Conservation (phyloP, 306 rosid genomes). For the Trifolium dubium region DNA sequence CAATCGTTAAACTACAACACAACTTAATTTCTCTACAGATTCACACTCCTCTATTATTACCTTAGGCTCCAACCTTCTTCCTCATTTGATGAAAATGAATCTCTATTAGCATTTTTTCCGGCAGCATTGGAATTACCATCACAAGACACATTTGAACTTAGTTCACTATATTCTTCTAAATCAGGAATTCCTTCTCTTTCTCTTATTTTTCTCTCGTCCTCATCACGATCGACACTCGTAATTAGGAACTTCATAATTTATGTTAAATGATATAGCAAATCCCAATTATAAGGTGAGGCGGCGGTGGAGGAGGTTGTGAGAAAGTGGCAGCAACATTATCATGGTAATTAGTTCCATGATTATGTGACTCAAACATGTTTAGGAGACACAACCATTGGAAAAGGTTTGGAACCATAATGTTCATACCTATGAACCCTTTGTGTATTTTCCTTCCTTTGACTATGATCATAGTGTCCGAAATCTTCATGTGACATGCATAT, state of each 20-base stretch:
- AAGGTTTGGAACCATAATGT: conserved; percentile 14
- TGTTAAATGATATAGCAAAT: conserved; percentile 32
- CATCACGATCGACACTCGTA: conserved; percentile 20
- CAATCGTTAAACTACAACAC: too few relatives aligned
- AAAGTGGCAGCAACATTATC: neutral
- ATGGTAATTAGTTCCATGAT: conserved; percentile 15
- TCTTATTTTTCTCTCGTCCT: conserved; percentile 34
- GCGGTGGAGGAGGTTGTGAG: conserved; percentile 4
- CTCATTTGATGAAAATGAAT: conserved; percentile 2
- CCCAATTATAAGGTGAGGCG: conserved; percentile 38
- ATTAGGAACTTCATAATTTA: conserved; percentile 11
- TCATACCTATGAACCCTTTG: neutral
- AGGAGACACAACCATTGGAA: conserved; percentile 9
- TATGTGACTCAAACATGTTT: conserved; percentile 33
- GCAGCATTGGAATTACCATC: conserved; percentile 3
- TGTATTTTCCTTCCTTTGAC: conserved; percentile 3
- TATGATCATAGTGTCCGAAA: neutral
- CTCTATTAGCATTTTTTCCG: conserved; percentile 1
- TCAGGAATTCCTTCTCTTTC: conserved; percentile 52
- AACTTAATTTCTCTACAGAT: conserved; percentile 14
- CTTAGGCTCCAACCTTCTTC: neutral
- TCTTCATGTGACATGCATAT: conserved; percentile 9
- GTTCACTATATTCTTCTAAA: conserved; percentile 44
- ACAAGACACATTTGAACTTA: neutral
- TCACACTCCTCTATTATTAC: conserved; percentile 1